These are phyloP conservation scores for Calvatia gigantea DNA, from an alignment of 768 basidiomycete genomes.

Conservation along the genomic window DNA sequence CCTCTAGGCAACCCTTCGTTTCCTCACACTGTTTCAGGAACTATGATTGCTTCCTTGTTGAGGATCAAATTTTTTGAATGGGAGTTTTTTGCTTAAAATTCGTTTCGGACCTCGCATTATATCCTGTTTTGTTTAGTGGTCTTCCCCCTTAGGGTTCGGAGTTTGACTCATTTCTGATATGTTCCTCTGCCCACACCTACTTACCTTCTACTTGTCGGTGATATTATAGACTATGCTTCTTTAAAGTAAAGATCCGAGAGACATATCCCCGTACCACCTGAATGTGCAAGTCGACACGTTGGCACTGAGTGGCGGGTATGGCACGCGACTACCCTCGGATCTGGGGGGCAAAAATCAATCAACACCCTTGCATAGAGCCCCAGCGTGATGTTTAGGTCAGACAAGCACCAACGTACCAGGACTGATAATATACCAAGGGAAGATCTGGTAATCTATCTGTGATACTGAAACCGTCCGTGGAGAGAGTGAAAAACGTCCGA, in stretches of 20 bases:
- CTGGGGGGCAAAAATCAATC: not conserved
- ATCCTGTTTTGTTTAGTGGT: not conserved
- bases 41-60: slow-evolving; percentile 22
- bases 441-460: not conserved
- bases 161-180: not conserved
- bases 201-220: not conserved
- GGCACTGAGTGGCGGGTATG: not conserved
- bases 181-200: not conserved
- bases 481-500: no score
- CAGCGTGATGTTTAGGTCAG: not conserved
- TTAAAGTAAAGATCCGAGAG: not conserved
- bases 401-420: not conserved
- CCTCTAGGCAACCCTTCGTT: not conserved
- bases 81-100: not conserved
- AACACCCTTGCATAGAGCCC: not conserved
- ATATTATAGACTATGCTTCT: slow-evolving; percentile 2
- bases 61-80: no score
- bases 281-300: not conserved
- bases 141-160: not conserved
- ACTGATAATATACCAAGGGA: not conserved
- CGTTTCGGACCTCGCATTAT: not conserved
- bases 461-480: no score
- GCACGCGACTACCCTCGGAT: not conserved
- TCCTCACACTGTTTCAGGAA: slow-evolving; percentile 20
- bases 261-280: not conserved